Evolutionary conservation across 2,329 filamentous ascomycete species (phyloP).

Genomic region (Ophiocordyceps sinensis): DNA sequence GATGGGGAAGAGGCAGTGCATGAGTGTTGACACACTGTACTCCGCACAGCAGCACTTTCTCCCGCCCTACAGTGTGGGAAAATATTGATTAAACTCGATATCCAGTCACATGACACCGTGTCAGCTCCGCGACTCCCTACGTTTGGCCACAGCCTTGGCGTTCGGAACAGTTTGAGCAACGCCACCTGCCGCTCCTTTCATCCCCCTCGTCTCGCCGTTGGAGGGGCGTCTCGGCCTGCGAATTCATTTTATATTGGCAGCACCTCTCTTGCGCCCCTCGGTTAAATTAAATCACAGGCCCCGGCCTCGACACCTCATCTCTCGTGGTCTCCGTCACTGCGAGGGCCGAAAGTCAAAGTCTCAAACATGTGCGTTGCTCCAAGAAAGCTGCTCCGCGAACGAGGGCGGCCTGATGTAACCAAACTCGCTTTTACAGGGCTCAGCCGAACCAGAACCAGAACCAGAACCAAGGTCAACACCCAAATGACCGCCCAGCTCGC

Average conservation of each 20-base stretch:
- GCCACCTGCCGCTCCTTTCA: too few species aligned
- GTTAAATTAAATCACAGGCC: too few species aligned
- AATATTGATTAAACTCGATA: neutral
- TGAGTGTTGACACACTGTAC: neutral
- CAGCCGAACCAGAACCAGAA: neutral
- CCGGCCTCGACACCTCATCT: too few species aligned
- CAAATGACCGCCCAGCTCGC: slow-evolving; percentile 11
- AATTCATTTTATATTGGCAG: too few species aligned
- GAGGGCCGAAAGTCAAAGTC: too few species aligned
- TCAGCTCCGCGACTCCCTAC: slow-evolving; percentile 10
- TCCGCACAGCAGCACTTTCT: neutral
- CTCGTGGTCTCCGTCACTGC: too few species aligned
- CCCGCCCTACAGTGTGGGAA: slow-evolving; percentile 6
- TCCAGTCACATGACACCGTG: slow-evolving; percentile 20
- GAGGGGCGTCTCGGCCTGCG: too few species aligned
- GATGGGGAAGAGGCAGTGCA: neutral
- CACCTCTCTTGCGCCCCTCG: too few species aligned
- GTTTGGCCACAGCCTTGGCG: neutral
- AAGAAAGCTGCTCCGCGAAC: neutral
- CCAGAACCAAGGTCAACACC: slow-evolving; percentile 2
- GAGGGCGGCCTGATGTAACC: neutral
- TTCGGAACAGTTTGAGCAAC: too few species aligned
- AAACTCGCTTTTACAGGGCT: neutral
- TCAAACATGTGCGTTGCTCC: neutral
- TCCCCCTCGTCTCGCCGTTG: too few species aligned